Base-by-base conservation (phyloP, 768 basidiomycete genomes). In the Lepiota brunneoincarnata region DNA sequence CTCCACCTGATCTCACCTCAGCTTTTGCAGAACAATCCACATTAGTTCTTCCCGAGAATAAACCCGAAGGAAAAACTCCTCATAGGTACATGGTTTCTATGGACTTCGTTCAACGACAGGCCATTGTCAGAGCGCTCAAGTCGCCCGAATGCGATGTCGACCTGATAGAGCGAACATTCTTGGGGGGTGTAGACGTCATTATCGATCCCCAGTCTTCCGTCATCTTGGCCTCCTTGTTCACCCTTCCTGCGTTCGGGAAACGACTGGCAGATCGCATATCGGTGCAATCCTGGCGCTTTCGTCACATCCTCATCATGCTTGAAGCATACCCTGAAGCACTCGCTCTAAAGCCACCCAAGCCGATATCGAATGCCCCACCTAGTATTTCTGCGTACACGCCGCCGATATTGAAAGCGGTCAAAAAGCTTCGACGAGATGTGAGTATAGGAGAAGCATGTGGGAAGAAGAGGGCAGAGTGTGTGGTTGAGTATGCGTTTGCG, bases 81-180 rank as follows among this genome's bases (percentile, higher is more conserved):
- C 88, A 91, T 64, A 77, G 75, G 23, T 92, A 91, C 62, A 72
- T 92, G 68, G 81, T 81, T 14, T 91, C 87, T 24, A 64, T 91
- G 56, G 73, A 82, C 24, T 58, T 90, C 17, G 73, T 91, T 6
- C 90, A 91, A 64, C 86, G 84, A 58, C 84, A 80, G 47, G 75
- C 73, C 17, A 70, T 92, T 2, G 75, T 86, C 37, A 77, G 75
- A 3, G 67, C 72, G 10, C 74, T 92, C 21, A 69, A 72, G 15
- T 72, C 75, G 10, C 63, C 60, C 12, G 61, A 69, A 11, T 82
- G 77, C 57, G 67, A 68, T 10, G 70, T 90, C 20, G 75, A 80
- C 24, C 75, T 91, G 11, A 75, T 84, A 2, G 91, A 92, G 63
- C 80, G 90, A 31, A 78, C 80, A 11, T 66, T 69, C 46, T 75